phyloP scores from a whole-genome alignment of 306 rosid species.

The Psophocarpus tetragonolobus region DNA sequence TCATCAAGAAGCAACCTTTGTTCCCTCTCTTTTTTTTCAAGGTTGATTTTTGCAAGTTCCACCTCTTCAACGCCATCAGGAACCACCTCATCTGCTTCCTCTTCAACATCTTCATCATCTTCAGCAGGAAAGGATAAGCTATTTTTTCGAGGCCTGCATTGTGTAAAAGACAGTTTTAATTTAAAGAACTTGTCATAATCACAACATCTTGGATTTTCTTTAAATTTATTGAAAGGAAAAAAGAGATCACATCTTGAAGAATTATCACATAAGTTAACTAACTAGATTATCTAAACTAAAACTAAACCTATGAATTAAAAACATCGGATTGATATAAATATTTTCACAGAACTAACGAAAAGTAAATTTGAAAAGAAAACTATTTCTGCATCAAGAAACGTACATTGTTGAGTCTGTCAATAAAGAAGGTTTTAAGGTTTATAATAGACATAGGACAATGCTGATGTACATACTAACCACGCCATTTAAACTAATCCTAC shows the following conservation, averaged over 20 bases:
- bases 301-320: neutral
- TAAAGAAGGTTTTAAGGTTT: neutral
- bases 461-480: neutral
- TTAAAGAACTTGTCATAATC: constrained; percentile 33
- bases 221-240: constrained; percentile 16
- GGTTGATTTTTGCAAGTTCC: constrained; percentile 87
- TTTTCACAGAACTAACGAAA: neutral
- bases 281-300: constrained; percentile 10
- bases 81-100: constrained; percentile 96
- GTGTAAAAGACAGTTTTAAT: constrained; percentile 38
- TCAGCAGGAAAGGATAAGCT: constrained; percentile 80
- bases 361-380: neutral
- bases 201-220: constrained; percentile 23
- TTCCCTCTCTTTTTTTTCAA: constrained; percentile 83
- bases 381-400: neutral
- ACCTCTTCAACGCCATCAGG: constrained; percentile 99
- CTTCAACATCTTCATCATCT: constrained; percentile 96
- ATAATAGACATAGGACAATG: neutral
- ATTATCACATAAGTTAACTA: neutral
- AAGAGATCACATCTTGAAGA: neutral
- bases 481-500: constrained; percentile 19
- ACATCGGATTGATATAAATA: neutral
- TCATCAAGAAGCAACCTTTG: constrained; percentile 84
- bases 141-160: constrained; percentile 91
- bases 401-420: neutral